Evolutionary conservation across 2,329 filamentous ascomycete genomes (phyloP), one percentile per base, ranked within the genome.

Genomic region (Magnaporthiopsis rhizophila): DNA sequence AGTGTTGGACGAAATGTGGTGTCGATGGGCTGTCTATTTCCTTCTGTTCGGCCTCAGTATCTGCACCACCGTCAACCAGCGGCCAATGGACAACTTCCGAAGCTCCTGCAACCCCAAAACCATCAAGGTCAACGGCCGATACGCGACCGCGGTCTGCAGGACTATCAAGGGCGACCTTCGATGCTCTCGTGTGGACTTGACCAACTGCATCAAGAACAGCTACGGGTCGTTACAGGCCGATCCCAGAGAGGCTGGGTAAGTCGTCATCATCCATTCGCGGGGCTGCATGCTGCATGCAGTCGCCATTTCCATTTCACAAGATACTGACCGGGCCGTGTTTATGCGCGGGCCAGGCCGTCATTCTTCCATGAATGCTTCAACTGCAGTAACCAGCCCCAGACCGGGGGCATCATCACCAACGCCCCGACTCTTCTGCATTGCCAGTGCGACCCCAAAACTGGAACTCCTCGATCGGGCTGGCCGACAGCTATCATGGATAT

Each of bases 41-140:
- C 58, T 60, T 1, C 18, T 60, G 21, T 18, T 59, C 15, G 15
- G n/a, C 15, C 26, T 28, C 2, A 18, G 28, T 7, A 36, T 60
- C 26, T 60, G 26, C 26, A 2, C n/a, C 15, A 7, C 30, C 18
- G 11, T n/a, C 32, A 21, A 18, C 30, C 57, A 36, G 26, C 28
- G 58, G 11, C 58, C 58, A n/a, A 60, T 60, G 58, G 58, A 60
- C 58, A 30, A 60, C 58, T 60, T 60, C 58, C 13, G 58, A 32
- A 60, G 58, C 21, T 21, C 30, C 21, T 60, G 58, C 58, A 18
- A 60, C 58, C 58, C 58, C 28, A 60, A 18, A n/a, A 21, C 58
- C 28, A 38, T 60, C 26, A 60, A 36, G 32, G 58, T 60, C 28
- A 11, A 18, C 28, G 58, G 58, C 15, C 28, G 32, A 60, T 38